Evolutionary conservation across 495 filamentous ascomycete genomes (phyloP).

Genomic region (Penicillium canescens): DNA sequence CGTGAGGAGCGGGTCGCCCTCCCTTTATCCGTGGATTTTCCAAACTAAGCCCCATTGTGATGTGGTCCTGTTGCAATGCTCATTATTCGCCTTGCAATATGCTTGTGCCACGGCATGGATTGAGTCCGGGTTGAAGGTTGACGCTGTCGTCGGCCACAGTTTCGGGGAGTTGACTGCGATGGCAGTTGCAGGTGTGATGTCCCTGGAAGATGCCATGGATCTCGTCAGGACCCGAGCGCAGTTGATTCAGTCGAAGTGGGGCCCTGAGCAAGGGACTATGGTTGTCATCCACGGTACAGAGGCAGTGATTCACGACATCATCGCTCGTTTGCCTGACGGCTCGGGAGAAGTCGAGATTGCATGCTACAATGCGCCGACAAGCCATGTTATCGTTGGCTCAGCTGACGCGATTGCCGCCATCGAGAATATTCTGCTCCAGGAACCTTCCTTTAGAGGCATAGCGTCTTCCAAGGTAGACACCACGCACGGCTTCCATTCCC

Average conservation of each 20-base stretch:
- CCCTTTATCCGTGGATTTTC: conserved; percentile 54
- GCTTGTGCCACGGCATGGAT: conserved; percentile 50
- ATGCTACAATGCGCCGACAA: too few relatives aligned
- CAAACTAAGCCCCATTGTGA: conserved; percentile 33
- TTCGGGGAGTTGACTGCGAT: conserved; percentile 50
- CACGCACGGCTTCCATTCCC: conserved; percentile 49
- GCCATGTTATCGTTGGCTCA: too few relatives aligned
- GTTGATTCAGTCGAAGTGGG: too few relatives aligned
- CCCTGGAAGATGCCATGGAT: conserved; percentile 34
- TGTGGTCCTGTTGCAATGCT: conserved; percentile 41
- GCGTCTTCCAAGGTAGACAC: conserved; percentile 31
- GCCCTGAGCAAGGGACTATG: conserved; percentile 50
- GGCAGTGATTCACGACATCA: conserved; percentile 10
- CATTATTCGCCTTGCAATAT: conserved; percentile 52
- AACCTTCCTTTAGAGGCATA: conserved; percentile 42
- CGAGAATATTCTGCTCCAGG: too few relatives aligned
- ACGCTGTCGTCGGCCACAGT: conserved; percentile 51
- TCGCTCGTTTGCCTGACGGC: conserved; percentile 37
- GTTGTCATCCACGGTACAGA: conserved; percentile 42
- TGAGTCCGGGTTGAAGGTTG: conserved; percentile 32
- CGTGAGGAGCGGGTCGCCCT: conserved; percentile 22
- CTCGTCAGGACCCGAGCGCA: too few relatives aligned
- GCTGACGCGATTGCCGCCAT: too few relatives aligned
- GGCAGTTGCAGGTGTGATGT: conserved; percentile 34
- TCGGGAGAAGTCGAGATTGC: conserved; percentile 48